phyloP scores from a whole-genome alignment of 176 grass and related monocot species.

The Triticum monococcum region DNA sequence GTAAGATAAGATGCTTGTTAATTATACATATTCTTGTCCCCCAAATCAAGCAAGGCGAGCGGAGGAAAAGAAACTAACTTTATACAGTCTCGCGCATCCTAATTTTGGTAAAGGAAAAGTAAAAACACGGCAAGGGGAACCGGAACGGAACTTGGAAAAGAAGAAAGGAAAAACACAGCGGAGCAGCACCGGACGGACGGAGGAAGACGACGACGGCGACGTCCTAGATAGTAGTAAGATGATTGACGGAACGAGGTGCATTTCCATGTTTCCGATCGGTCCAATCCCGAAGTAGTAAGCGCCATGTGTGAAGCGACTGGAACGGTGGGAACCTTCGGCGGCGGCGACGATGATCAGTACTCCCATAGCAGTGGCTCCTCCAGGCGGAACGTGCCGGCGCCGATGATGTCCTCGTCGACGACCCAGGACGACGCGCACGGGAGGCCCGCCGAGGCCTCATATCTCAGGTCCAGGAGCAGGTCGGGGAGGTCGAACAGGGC shows the following conservation, averaged over 20 bases:
- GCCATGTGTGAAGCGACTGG: not conserved
- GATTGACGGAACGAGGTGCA: not conserved
- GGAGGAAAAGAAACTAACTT: slow-evolving; percentile 15
- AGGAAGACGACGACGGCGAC: not conserved
- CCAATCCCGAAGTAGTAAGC: not conserved
- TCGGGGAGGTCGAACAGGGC: slow-evolving; percentile 83
- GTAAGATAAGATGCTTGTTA: slow-evolving; percentile 43
- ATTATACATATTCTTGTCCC: slow-evolving; percentile 69
- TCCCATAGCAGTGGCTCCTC: slow-evolving; percentile 84
- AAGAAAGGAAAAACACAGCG: not conserved
- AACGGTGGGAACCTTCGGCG: not conserved
- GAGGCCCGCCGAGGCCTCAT: slow-evolving; percentile 39
- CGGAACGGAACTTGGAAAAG: not conserved
- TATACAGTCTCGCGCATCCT: slow-evolving; percentile 27
- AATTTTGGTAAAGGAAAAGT: slow-evolving; percentile 17
- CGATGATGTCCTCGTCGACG: slow-evolving; percentile 40
- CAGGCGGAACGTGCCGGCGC: slow-evolving; percentile 50
- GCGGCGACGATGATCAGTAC: slow-evolving; percentile 41
- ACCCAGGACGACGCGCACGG: slow-evolving; percentile 39
- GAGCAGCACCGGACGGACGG: not conserved
- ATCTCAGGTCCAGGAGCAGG: slow-evolving; percentile 83
- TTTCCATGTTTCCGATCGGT: slow-evolving; percentile 37
- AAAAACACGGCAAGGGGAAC: not conserved
- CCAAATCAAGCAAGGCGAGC: slow-evolving; percentile 38
- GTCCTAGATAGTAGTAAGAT: not conserved